These are phyloP conservation scores for Elaeis oleifera DNA, from an alignment of 202 grass and related monocot species.

Conservation along the genomic window DNA sequence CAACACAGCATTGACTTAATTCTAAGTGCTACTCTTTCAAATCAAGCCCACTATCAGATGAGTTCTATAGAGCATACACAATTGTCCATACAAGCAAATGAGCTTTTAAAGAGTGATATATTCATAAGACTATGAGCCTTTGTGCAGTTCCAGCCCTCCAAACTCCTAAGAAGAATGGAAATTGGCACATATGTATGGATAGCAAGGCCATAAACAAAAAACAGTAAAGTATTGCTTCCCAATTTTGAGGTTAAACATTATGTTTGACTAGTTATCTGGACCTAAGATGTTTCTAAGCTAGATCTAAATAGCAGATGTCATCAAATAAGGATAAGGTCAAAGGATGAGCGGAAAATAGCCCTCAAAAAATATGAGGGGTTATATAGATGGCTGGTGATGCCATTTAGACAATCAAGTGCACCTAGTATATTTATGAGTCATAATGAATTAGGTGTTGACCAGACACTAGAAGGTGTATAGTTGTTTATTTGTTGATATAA, in stretches of 20 bases:
- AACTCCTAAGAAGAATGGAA: neutral
- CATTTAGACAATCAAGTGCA: neutral
- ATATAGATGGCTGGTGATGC: neutral
- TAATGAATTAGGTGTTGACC: neutral
- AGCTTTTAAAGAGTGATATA: neutral
- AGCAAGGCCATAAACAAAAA: too few species aligned
- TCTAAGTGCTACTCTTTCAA: neutral
- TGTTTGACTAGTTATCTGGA: neutral
- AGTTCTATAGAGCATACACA: neutral
- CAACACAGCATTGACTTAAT: neutral
- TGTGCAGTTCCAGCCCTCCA: neutral
- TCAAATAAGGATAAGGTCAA: neutral
- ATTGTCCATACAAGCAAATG: neutral
- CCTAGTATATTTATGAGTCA: neutral
- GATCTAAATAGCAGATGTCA: neutral
- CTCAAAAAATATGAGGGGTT: neutral
- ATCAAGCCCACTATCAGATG: too few species aligned
- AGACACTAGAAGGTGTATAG: neutral
- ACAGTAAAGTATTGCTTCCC: too few species aligned
- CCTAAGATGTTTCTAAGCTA: too few species aligned
- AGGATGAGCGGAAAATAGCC: neutral
- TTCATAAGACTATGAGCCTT: neutral
- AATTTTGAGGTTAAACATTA: neutral
- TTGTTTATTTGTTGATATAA: slow-evolving; percentile 2
- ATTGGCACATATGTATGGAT: too few species aligned